These are phyloP conservation scores for Gloeopeniophorella convolvens DNA, from an alignment of 768 basidiomycete genomes.

Conservation along the genomic window DNA sequence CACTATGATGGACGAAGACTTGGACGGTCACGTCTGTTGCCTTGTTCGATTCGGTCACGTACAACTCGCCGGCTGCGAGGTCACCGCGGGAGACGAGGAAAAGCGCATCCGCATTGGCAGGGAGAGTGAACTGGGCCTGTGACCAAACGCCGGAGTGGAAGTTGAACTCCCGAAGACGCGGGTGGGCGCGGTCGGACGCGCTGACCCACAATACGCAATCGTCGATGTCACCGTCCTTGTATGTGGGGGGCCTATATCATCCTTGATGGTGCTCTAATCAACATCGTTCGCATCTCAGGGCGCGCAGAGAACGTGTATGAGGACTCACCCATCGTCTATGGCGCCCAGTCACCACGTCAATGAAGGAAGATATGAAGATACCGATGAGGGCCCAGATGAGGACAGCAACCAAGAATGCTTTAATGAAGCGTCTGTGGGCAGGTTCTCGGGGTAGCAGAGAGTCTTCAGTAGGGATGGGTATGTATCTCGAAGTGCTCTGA, in stretches of 20 bases:
- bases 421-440: constrained; percentile 23
- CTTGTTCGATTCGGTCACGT: constrained; percentile 9
- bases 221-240: background rate
- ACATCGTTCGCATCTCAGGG: background rate
- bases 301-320: constrained; percentile 14
- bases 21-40: constrained; percentile 25
- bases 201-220: constrained; percentile 1
- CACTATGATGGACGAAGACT: constrained; percentile 28
- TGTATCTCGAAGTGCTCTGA: background rate
- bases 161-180: constrained; percentile 17
- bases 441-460: background rate
- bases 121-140: constrained; percentile 26
- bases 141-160: constrained; percentile 18
- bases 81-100: constrained; percentile 29
- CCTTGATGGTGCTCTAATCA: background rate
- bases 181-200: constrained; percentile 20
- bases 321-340: constrained; percentile 8
- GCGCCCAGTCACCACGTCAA: background rate
- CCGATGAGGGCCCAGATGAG: constrained; percentile 23
- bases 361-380: constrained; percentile 9
- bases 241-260: background rate
- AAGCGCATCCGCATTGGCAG: constrained; percentile 27
- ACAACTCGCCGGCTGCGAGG: constrained; percentile 17
- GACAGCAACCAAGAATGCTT: constrained; percentile 25
- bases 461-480: background rate